Evolutionary conservation across 1,139 yeast species (phyloP).

Genomic region (Pichia sp.): DNA sequence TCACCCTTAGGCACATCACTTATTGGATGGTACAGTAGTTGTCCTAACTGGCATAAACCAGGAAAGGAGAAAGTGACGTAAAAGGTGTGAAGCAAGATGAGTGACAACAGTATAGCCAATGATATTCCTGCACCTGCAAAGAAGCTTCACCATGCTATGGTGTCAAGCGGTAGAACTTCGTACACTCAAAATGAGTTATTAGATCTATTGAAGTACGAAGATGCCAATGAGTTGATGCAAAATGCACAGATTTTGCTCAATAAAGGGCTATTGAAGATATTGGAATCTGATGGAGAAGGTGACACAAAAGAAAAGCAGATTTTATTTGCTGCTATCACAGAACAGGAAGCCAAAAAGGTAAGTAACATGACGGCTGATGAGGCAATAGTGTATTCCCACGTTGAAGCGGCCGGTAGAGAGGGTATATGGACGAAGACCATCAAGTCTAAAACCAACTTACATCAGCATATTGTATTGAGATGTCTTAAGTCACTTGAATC

Average conservation of each 20-base stretch:
- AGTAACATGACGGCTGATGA: conserved; percentile 81
- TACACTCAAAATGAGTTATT: conserved; percentile 61
- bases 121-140: conserved; percentile 40
- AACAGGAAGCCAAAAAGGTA: conserved; percentile 64
- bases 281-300: conserved; percentile 50
- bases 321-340: conserved; percentile 71
- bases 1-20: no score
- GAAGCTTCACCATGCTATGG: conserved; percentile 57
- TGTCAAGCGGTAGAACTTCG: conserved; percentile 42
- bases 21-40: background rate
- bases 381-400: conserved; percentile 83
- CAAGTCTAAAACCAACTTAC: conserved; percentile 85
- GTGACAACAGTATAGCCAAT: conserved; percentile 8
- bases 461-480: conserved; percentile 84
- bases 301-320: conserved; percentile 44
- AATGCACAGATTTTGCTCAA: conserved; percentile 65
- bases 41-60: background rate
- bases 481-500: conserved; percentile 79
- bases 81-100: conserved; percentile 5
- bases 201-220: conserved; percentile 33
- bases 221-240: conserved; percentile 45
- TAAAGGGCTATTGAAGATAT: conserved; percentile 59
- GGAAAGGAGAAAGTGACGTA: background rate
- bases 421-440: conserved; percentile 96
- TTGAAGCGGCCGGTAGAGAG: conserved; percentile 90